A percentile compares a stretch with the other conserved stretches of the same genome.
phyloP scores from a whole-genome alignment of 352 stramenopile genomes.

The Phytopythium montanum region DNA sequence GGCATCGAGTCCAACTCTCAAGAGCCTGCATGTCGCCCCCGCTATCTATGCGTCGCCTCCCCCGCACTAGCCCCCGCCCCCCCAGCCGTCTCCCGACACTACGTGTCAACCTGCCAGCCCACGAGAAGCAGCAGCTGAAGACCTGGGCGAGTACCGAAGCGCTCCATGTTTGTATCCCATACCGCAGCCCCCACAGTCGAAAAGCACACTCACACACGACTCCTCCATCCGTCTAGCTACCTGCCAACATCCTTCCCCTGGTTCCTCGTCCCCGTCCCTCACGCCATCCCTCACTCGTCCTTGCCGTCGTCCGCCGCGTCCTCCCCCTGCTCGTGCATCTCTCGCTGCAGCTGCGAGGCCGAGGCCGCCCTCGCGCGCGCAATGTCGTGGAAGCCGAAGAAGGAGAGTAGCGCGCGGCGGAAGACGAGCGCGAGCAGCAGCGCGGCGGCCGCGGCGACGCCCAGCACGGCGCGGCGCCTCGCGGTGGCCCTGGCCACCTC shows the following conservation, averaged over 20 bases:
- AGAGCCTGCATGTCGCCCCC: neutral
- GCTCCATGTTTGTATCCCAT: constrained; percentile 3
- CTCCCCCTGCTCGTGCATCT: constrained; percentile 11
- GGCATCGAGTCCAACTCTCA: neutral
- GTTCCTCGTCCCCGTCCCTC: no score
- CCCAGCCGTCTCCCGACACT: neutral
- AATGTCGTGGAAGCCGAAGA: constrained; percentile 75
- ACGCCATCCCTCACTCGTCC: neutral
- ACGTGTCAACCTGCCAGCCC: neutral
- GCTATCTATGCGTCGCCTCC: constrained; percentile 1
- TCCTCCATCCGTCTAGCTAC: neutral
- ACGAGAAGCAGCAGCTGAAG: neutral
- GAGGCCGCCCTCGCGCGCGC: constrained; percentile 56
- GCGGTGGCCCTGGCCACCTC: constrained; percentile 55
- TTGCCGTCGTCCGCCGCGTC: constrained; percentile 10
- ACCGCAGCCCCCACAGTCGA: neutral
- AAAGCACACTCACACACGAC: neutral
- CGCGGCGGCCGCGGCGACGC: constrained; percentile 24
- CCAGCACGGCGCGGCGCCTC: constrained; percentile 37
- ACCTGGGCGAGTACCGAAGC: neutral
- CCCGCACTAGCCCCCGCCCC: neutral
- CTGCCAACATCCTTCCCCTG: no score
- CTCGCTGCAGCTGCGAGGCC: constrained; percentile 57
- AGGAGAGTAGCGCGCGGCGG: constrained; percentile 35
- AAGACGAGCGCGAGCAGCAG: constrained; percentile 53